Base-by-base conservation (phyloP, 2,329 filamentous ascomycete genomes). In the Cladosporium phlei region DNA sequence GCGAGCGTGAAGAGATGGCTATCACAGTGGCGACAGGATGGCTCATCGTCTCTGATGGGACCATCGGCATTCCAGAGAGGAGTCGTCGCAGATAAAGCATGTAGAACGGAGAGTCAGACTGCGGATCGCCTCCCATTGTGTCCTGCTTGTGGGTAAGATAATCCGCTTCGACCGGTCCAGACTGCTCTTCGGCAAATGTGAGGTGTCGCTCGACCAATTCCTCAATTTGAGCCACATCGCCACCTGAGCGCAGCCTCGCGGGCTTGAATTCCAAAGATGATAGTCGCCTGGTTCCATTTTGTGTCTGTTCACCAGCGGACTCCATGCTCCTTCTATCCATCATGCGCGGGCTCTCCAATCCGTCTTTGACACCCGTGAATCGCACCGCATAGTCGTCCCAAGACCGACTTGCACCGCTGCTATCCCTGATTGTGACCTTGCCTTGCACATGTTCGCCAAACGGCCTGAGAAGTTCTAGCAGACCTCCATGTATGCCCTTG, bases 21-120 rank as follows among this genome's bases (percentile, higher is more conserved):
- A 97, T 91, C 30, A 98, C 82, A 60, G 89, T 91, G 5, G 91
- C 90, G 17, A 97, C 91, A 0, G 94, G 93, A 64, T 98, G 93
- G 4, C 86, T 80, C 66, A 97, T 95, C 0, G 93, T 93, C 69
- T 98, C 93, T 58, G 96, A 89, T 0, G 89, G 82, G 3, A 84
- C 80, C 34, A 94, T 70, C 1, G 87, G 80, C 30, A 91, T 72
- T 11, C 85, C 84, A 1, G 89, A 95, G 7, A 98, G 71, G 29
- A 98, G 66, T 40, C 90, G 82, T 22, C 88, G 81, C 37, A 98
- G 69, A 63, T 95, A 97, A 6, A 95, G 69, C 27, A 84, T 80
- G 66, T 95, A 95, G 64, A 95, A 89, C 1, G 83, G 78, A 29
- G 62, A 62, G 6, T 57, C 53, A 2, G 52, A 42, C 14, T 38